Evolutionary conservation across 2,329 filamentous ascomycete species (phyloP), one percentile per base, ranked within the genome.

Genomic region (Colletotrichum eleusines): DNA sequence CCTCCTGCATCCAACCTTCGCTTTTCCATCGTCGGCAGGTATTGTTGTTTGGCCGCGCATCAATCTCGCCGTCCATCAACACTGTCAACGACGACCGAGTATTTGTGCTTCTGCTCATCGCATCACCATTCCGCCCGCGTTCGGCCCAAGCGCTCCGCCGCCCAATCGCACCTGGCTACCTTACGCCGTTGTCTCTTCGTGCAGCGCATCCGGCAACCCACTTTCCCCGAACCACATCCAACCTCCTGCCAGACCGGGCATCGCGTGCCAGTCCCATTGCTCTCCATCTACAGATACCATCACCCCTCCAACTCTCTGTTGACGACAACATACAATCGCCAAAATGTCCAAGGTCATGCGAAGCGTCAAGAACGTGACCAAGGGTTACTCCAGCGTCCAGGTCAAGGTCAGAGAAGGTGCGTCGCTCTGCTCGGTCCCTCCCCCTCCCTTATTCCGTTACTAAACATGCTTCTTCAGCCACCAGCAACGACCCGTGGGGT

Each of bases 301-400:
- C n/a, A 28, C 7, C 18, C 33, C 14, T 4, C n/a, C 14, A 18
- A n/a, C 59, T 48, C 23, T 12, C 61, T 9, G 14, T 35, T 23
- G 26, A 69, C n/a, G 33, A 67, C 40, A n/a, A 67, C 38, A 48
- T 26, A 33, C 61, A 40, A 59, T 23, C 64, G 64, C 80, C 81
- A 80, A 61, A 79, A 99, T 99, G 96, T 98, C 95, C 71, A 97
- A 97, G 85, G 94, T 98, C 81, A 94, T 98, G 80, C 90, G 96
- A 83, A 97, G 94, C 81, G 95, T 98, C 78, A 98, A 98, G 86
- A 99, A 98, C 87, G 95, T 99, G 83, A 98, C 96, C 82, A 99
- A 98, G 86, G 96, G 96, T 77, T 99, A 99, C 81, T 98, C 95
- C 44, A 91, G 89, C 75, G 94, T 97, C 77, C 95, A 99, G 87